Percentiles rank a stretch among this genome's conserved stretches.
These are phyloP conservation scores for Kodamaea arcana DNA, from an alignment of 1,139 yeast species.

Conservation along the genomic window DNA sequence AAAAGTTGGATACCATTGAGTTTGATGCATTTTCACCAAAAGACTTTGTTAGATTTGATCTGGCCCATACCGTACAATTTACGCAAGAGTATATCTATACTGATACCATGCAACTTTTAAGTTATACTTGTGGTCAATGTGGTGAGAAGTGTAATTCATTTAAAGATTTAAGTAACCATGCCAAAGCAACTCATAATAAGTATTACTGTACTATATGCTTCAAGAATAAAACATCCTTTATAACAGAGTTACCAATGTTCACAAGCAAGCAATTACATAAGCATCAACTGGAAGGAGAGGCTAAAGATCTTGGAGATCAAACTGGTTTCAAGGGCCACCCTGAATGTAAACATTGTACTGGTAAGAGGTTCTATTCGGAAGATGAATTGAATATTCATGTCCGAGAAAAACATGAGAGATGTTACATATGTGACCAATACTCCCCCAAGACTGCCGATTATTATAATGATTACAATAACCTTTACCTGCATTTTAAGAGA, in stretches of 20 bases:
- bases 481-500: conserved; percentile 68
- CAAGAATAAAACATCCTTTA: conserved; percentile 69
- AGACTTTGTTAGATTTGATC: conserved; percentile 29
- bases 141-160: conserved; percentile 40
- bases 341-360: conserved; percentile 74
- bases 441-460: conserved; percentile 67
- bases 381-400: conserved; percentile 84
- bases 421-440: conserved; percentile 82
- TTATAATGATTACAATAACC: conserved; percentile 68
- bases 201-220: conserved; percentile 74
- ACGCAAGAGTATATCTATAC: conserved; percentile 40
- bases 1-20: conserved; percentile 15
- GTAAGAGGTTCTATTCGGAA: conserved; percentile 75
- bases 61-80: conserved; percentile 49
- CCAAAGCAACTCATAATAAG: conserved; percentile 56
- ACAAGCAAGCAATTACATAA: conserved; percentile 57
- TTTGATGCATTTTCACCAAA: conserved; percentile 6
- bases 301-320: conserved; percentile 71
- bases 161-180: conserved; percentile 63
- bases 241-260: conserved; percentile 63
- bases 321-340: conserved; percentile 89
- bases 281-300: conserved; percentile 70
- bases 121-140: conserved; percentile 58
- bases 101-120: conserved; percentile 50
- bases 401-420: conserved; percentile 80